Percentiles rank a stretch among this genome's conserved stretches.
These are phyloP conservation scores for Colletotrichum shisoi DNA, from an alignment of 2,329 filamentous ascomycete genomes.

Conservation along the genomic window DNA sequence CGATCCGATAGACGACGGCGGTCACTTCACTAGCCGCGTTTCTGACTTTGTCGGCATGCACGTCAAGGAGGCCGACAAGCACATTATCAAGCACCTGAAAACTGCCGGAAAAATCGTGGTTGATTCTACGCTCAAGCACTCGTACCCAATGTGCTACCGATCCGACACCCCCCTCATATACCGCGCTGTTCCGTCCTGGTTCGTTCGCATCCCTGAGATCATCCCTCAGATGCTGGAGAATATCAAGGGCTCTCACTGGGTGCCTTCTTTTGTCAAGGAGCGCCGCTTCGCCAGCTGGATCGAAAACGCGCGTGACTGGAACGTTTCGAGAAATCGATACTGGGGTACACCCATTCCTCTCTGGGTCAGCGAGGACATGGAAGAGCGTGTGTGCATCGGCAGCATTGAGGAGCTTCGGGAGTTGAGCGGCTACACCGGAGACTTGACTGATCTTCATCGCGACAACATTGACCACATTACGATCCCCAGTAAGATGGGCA, in stretches of 20 bases:
- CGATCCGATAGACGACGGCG: constrained; percentile 87
- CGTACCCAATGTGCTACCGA: constrained; percentile 91
- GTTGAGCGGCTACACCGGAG: constrained; percentile 84
- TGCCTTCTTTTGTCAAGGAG: constrained; percentile 88
- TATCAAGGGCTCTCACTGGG: constrained; percentile 90
- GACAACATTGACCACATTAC: constrained; percentile 95
- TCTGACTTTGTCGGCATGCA: constrained; percentile 84
- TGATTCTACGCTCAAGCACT: constrained; percentile 88
- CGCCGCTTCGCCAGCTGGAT: constrained; percentile 93
- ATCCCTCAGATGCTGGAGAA: constrained; percentile 90
- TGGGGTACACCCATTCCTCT: constrained; percentile 94
- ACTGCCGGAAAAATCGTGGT: constrained; percentile 77
- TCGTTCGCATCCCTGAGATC: constrained; percentile 84
- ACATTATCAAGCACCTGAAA: constrained; percentile 90
- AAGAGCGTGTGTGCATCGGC: constrained; percentile 86
- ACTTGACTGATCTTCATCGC: constrained; percentile 85
- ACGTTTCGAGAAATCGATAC: constrained; percentile 90
- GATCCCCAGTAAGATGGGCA: constrained; percentile 88
- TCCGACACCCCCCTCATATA: constrained; percentile 97
- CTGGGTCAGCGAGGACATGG: constrained; percentile 89
- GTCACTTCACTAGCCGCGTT: constrained; percentile 79
- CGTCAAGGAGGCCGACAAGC: constrained; percentile 91
- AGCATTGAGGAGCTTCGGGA: constrained; percentile 84
- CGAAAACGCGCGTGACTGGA: constrained; percentile 90
- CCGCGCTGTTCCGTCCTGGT: constrained; percentile 91